phyloP scores from a whole-genome alignment of 805 yeast species.

The Saccharomyces jurei region DNA sequence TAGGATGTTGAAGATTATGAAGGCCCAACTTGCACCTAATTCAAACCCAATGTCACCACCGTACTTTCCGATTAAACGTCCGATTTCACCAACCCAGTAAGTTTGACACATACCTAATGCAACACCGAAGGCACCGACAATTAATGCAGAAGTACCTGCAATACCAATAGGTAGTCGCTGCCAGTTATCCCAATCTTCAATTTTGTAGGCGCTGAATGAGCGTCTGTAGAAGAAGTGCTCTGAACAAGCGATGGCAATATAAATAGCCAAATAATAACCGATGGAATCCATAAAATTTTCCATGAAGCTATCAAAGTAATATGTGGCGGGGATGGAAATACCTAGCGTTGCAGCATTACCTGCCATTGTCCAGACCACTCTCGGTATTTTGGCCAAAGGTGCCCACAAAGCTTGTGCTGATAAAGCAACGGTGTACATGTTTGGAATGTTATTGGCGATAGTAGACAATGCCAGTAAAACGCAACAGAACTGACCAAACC shows the following conservation, averaged over 20 bases:
- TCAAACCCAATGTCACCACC: slow-evolving; percentile 73
- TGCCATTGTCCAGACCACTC: slow-evolving; percentile 69
- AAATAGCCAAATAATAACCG: slow-evolving; percentile 85
- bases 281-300: slow-evolving; percentile 81
- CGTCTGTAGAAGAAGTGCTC: slow-evolving; percentile 77
- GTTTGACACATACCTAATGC: slow-evolving; percentile 80
- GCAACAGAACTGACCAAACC: slow-evolving; percentile 84
- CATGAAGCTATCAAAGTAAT: slow-evolving; percentile 66
- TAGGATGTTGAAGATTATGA: slow-evolving; percentile 48
- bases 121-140: slow-evolving; percentile 77
- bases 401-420: slow-evolving; percentile 81
- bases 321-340: slow-evolving; percentile 82
- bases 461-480: slow-evolving; percentile 78
- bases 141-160: slow-evolving; percentile 72
- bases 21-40: slow-evolving; percentile 61
- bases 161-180: slow-evolving; percentile 59
- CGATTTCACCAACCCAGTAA: slow-evolving; percentile 73
- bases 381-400: slow-evolving; percentile 63
- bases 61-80: slow-evolving; percentile 44
- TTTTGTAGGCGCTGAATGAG: slow-evolving; percentile 47
- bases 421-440: slow-evolving; percentile 81
- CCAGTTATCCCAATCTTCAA: slow-evolving; percentile 50
- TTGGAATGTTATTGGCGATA: slow-evolving; percentile 85
- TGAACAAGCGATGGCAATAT: slow-evolving; percentile 59
- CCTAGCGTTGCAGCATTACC: slow-evolving; percentile 76